Evolutionary conservation across 768 basidiomycete species (phyloP), one percentile per base, ranked within the genome.

Genomic region (Agaricus blazei): DNA sequence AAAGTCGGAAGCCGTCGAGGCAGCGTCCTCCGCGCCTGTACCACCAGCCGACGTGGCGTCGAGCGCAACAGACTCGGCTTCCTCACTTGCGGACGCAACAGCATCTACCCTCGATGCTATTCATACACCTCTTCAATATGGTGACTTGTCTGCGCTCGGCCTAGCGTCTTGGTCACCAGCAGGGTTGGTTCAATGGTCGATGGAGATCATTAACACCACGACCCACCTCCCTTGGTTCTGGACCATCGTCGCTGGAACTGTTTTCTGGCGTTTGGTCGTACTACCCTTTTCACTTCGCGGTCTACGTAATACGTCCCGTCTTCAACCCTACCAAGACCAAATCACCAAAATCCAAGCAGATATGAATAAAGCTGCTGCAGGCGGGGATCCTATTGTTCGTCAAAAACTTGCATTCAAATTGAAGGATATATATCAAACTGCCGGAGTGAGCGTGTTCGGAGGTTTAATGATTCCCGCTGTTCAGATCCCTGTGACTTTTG

Each of bases 221-320:
- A 82, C 83, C 0, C 85, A 84, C 37, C 69, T 93, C 57, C 85
- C 88, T 0, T 94, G 93, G 91, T 89, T 89, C 73, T 82, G 84
- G 76, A 87, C 90, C 47, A 89, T 94, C 68, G 69, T 92, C 43
- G 72, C 70, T 4, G 82, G 84, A 28, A 82, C 85, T 27, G 52
- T 86, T 9, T 63, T 84, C 64, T 83, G 87, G 75, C 83, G 87
- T 23, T 48, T 79, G 19, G 45, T 78, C 48, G 74, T 88, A 45
- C 66, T 90, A 50, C 89, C 88, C 2, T 70, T 87, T 60, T 70
- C 79, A 26, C 70, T 91, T 48, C 72, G 73, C 52, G 77, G 77
- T 51, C 67, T 84, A 58, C 81, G 79, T 56, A 82, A 82, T 60
- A 72, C 81, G 1, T 79, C 85, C 1, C 75, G 79, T 14, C 71